Base-by-base conservation (phyloP, 345 rosid species). In the Hypericum perforatum region DNA sequence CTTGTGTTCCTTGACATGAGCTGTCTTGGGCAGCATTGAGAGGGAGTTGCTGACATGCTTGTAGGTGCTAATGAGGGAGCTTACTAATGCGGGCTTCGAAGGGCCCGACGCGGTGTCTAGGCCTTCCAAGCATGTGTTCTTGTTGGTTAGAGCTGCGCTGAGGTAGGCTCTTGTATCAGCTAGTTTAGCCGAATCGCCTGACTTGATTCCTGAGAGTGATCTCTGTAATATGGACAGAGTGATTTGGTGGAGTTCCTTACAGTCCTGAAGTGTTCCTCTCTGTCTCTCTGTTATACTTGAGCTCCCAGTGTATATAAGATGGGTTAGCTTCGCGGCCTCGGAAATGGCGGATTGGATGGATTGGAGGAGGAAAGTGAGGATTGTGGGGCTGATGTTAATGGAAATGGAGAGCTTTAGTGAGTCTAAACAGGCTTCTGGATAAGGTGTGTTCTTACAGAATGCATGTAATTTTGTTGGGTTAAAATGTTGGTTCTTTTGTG, bases 121-220 rank as follows among this genome's bases (percentile, higher is more conserved):
- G 32, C 89, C 94, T 56, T 91, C 96, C 37, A 87, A 71, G 70
- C 98, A 91, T 1, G 98, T 91, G 61, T 69, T 75, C 81, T 82
- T 81, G 84, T 91, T 91, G 1, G 92, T 87, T 11, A 87, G 72
- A 45, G 89, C 84, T 15, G 95, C 95, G 36, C 87, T 79, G 0
- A 91, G 78, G 54, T 78, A 91, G 22, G 85, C 65, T 56, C 78
- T 76, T 38, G 82, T 76, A 57, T 87, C 92, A 0, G 70, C 62
- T 45, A 89, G 53, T 39, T 73, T 77, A 14, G 50, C 45, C 10
- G 78, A 11, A 52, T 75, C 70, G 6, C 60, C 67, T 1, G 71
- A 42, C 41, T 45, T 64, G 70, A 84, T 55, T 39, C 53, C 64
- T 5, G 89, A 62, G 39, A 84, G 62, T 8, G 94, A 74, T 53